Evolutionary conservation across 106 monocot genomes (phyloP), one percentile per base, ranked within the genome.

Genomic region (Apostasia ramifera): DNA sequence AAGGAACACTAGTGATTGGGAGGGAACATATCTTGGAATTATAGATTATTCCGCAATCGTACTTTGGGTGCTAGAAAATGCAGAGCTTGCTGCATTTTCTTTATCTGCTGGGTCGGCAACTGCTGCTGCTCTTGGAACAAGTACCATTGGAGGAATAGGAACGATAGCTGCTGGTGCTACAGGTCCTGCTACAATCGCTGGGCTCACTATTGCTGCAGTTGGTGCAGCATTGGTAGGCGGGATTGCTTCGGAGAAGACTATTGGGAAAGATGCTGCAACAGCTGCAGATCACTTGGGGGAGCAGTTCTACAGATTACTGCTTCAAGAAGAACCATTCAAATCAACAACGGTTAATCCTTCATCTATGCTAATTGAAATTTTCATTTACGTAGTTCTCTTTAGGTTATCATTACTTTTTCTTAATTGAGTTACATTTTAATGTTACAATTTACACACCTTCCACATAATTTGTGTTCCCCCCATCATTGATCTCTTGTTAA

Each of bases 41-140:
- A 70, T 98, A 6, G 90, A 93, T 78, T 93, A 98, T 71, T 81
- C 87, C 67, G 87, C 90, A 63, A 76, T 98, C 54, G 44, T 98
- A 67, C 72, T 84, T 1, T 98, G 98, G 93, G 83, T 98, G 55
- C 53, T 98, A 55, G 92, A 93, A 57, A 93, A 98, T 80, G 87
- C 87, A 43, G 93, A 90, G 73, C 79, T 90, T 45, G 93, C 92
- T 39, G 74, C 87, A 69, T 75, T 86, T 67, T 75, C 86, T 50
- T 55, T 98, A 38, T 77, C 89, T 12, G 82, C 77, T n/a, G 86
- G 85, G 6, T 79, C 86, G 44, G 86, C 86, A 41, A 79, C 92
- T 26, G 87, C 78, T 70, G 86, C 88, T 58, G 88, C 88, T 37
- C 72, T 91, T 39, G 88, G 88, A 44, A 77, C 75, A 47, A 85